Evolutionary conservation across 352 stramenopile species (phyloP).

Genomic region (Globisporangium emineosum): DNA sequence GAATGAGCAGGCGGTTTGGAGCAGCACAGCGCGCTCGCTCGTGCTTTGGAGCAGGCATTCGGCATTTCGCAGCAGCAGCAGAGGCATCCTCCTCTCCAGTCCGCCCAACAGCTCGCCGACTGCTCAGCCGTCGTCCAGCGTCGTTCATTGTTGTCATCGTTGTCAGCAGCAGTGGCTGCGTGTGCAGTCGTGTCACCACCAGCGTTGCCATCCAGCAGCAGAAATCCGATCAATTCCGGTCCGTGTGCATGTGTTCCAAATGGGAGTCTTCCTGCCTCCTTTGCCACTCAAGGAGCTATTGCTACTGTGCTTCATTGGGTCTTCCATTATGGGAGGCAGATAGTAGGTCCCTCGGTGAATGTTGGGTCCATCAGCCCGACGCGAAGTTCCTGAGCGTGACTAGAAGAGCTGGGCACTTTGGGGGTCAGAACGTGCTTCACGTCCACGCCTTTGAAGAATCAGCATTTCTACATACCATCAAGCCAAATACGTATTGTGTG

Average conservation of each 20-base stretch:
- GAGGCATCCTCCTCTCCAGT: not conserved
- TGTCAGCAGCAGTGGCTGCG: not conserved
- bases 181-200: too few species aligned
- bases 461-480: slow-evolving; percentile 68
- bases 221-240: not conserved
- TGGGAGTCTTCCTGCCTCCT: slow-evolving; percentile 27
- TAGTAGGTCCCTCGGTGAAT: slow-evolving; percentile 63
- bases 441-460: slow-evolving; percentile 64
- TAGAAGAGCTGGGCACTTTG: slow-evolving; percentile 80
- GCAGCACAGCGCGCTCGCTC: not conserved
- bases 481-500: not conserved
- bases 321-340: slow-evolving; percentile 67
- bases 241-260: slow-evolving; percentile 11
- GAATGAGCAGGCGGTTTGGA: not conserved
- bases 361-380: slow-evolving; percentile 79
- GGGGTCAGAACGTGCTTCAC: slow-evolving; percentile 55
- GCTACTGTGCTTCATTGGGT: slow-evolving; percentile 48
- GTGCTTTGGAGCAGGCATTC: slow-evolving; percentile 6
- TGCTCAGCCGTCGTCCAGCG: not conserved
- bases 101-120: not conserved
- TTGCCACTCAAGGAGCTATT: slow-evolving; percentile 65
- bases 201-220: not conserved
- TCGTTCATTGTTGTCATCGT: not conserved
- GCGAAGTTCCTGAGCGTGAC: slow-evolving; percentile 58
- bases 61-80: slow-evolving; percentile 12